Conservation (phyloP, 345 rosid species). For the Carallia brachiata region DNA sequence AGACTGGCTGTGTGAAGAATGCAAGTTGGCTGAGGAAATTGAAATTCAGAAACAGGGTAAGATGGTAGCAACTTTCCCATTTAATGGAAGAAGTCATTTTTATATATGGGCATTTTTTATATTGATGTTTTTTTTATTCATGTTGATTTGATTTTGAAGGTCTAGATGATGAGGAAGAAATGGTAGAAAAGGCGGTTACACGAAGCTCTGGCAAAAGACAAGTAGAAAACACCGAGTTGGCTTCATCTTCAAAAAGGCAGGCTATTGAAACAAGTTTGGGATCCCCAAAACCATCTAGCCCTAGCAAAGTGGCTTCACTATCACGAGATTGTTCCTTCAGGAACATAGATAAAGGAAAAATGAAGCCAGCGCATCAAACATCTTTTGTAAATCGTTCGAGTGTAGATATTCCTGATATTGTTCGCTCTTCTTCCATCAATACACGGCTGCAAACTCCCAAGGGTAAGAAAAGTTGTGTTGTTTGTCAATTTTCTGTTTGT, state of each 20-base stretch:
- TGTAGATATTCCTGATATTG: slow-evolving; percentile 42
- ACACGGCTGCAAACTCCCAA: slow-evolving; percentile 49
- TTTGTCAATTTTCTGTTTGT: neutral
- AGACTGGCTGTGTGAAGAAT: slow-evolving; percentile 13
- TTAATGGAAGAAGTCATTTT: neutral
- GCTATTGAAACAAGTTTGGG: neutral
- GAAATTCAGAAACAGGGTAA: neutral
- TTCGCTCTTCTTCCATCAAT: slow-evolving; percentile 42
- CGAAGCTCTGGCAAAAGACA: slow-evolving; percentile 54
- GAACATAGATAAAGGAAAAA: slow-evolving; percentile 36
- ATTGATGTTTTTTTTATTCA: neutral
- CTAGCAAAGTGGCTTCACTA: neutral
- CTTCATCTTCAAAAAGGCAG: slow-evolving; percentile 24
- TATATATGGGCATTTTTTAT: too few relatives aligned
- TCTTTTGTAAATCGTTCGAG: slow-evolving; percentile 9
- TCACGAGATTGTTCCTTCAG: slow-evolving; percentile 47
- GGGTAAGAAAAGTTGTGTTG: slow-evolving; percentile 41
- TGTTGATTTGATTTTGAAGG: slow-evolving; percentile 36
- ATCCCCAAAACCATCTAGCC: neutral
- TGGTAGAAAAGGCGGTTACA: slow-evolving; percentile 32
- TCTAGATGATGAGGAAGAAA: slow-evolving; percentile 53
- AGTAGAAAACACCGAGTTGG: slow-evolving; percentile 52
- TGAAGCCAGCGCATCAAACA: slow-evolving; percentile 17
- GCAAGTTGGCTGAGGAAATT: neutral
- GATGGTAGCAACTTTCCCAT: neutral